Conservation (phyloP, 805 yeast species). For the Starmerella ratchasimensis region DNA sequence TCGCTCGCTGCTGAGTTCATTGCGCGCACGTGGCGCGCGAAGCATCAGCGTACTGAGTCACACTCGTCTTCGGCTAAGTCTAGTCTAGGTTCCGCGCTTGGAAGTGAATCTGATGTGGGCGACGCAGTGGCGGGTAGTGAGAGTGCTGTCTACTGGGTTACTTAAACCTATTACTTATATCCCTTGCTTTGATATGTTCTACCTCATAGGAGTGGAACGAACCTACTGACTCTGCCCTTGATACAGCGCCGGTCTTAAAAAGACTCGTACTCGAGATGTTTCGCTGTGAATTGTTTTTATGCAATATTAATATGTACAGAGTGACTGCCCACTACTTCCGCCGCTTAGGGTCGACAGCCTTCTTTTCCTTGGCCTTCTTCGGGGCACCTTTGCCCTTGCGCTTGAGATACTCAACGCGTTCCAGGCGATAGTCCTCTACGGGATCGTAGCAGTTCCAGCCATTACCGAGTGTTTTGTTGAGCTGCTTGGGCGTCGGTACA, state of each 20-base stretch:
- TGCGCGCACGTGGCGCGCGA: slow-evolving; percentile 14
- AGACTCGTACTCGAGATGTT: no score
- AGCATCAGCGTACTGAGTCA: no score
- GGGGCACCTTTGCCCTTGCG: slow-evolving; percentile 26
- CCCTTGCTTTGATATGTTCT: no score
- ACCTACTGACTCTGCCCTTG: neutral
- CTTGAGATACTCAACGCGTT: slow-evolving; percentile 19
- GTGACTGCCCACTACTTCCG: slow-evolving; percentile 5
- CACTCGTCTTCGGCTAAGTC: no score
- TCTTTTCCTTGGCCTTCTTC: slow-evolving; percentile 23
- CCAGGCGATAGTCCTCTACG: slow-evolving; percentile 18
- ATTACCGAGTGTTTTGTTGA: slow-evolving; percentile 16
- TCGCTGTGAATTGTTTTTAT: neutral
- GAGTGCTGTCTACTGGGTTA: slow-evolving; percentile 10
- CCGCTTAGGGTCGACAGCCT: slow-evolving; percentile 19
- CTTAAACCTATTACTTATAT: neutral
- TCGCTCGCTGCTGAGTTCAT: slow-evolving; percentile 19
- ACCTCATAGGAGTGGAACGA: neutral
- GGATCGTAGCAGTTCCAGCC: slow-evolving; percentile 21
- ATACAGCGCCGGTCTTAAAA: no score
- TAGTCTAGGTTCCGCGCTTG: no score
- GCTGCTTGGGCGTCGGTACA: slow-evolving; percentile 19
- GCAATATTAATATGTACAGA: neutral
- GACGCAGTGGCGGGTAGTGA: no score
- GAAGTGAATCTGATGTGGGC: no score